Evolutionary conservation across 805 yeast species (phyloP).

Genomic region (Yarrowia porcina): DNA sequence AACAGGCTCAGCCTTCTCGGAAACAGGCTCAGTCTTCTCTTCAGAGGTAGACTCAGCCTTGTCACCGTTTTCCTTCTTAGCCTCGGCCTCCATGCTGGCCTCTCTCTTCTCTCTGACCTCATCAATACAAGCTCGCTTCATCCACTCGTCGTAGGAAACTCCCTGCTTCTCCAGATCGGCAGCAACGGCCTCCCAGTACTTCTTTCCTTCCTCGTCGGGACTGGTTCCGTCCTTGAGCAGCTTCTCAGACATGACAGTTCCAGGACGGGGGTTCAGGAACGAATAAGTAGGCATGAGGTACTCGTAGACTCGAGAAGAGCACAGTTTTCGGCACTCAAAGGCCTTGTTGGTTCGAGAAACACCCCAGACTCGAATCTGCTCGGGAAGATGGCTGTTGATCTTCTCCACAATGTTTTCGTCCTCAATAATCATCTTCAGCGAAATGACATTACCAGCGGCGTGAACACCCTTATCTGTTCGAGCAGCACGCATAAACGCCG

Average conservation of each 20-base stretch:
- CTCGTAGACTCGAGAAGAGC: conserved; percentile 94
- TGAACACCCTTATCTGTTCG: conserved; percentile 96
- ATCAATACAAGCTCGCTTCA: conserved; percentile 35
- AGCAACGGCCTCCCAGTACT: conserved; percentile 64
- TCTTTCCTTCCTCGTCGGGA: conserved; percentile 62
- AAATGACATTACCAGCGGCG: conserved; percentile 91
- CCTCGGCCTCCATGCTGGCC: background rate
- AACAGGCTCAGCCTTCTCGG: too few relatives aligned
- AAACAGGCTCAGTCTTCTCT: too few relatives aligned
- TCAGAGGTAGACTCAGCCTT: too few relatives aligned
- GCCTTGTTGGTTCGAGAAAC: conserved; percentile 81
- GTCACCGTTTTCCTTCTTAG: too few relatives aligned
- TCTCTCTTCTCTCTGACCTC: conserved; percentile 12
- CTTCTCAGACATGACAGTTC: conserved; percentile 58
- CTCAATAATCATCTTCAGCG: conserved; percentile 78
- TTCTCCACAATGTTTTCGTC: conserved; percentile 69
- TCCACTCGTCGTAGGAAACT: conserved; percentile 35
- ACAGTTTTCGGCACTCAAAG: conserved; percentile 92
- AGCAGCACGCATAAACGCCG: conserved; percentile 61
- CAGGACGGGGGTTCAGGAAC: conserved; percentile 85
- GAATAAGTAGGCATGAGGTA: conserved; percentile 90
- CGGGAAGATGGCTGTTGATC: conserved; percentile 75
- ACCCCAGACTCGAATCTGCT: conserved; percentile 90
- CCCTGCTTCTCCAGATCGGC: conserved; percentile 42
- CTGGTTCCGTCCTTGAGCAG: conserved; percentile 58